Conservation (phyloP, 2,329 filamentous ascomycete species). For the Pyricularia pennisetigena region DNA sequence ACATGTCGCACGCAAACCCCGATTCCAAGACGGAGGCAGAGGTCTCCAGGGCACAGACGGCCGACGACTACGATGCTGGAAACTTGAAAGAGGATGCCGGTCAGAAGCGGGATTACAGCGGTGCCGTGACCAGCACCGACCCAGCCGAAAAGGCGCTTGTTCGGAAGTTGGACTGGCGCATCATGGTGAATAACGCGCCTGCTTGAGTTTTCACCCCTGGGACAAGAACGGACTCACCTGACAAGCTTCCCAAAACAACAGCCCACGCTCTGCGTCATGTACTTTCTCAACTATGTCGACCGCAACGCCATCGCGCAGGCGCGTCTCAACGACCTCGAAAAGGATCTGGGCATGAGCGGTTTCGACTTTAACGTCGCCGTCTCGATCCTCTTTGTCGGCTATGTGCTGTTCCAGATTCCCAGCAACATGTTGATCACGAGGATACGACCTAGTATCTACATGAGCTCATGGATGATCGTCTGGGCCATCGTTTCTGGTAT, state of each 20-base stretch:
- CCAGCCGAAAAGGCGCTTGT: conserved; percentile 6
- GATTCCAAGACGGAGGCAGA: conserved; percentile 1
- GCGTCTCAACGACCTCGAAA: conserved; percentile 29
- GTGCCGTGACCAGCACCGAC: conserved; percentile 10
- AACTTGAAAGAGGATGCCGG: not conserved
- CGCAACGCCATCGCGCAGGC: conserved; percentile 22
- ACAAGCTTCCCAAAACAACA: not conserved
- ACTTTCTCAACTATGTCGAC: conserved; percentile 52
- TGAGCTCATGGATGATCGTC: conserved; percentile 1
- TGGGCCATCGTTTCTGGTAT: conserved; percentile 1
- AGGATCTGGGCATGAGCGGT: conserved; percentile 27
- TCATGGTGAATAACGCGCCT: not conserved
- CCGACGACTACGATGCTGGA: not conserved
- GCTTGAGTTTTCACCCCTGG: not conserved
- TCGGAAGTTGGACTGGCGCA: conserved; percentile 7
- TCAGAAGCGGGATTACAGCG: conserved; percentile 2
- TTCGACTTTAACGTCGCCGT: conserved; percentile 26
- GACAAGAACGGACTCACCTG: not conserved
- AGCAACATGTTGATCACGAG: conserved; percentile 18
- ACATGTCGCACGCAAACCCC: not conserved
- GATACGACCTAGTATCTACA: conserved; percentile 12
- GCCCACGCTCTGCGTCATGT: conserved; percentile 32
- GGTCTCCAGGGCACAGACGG: not conserved
- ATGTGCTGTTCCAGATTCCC: conserved; percentile 8
- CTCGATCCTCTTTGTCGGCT: conserved; percentile 24